Base-by-base conservation (phyloP, 2,329 filamentous ascomycete species). In the Cytospora piceae region DNA sequence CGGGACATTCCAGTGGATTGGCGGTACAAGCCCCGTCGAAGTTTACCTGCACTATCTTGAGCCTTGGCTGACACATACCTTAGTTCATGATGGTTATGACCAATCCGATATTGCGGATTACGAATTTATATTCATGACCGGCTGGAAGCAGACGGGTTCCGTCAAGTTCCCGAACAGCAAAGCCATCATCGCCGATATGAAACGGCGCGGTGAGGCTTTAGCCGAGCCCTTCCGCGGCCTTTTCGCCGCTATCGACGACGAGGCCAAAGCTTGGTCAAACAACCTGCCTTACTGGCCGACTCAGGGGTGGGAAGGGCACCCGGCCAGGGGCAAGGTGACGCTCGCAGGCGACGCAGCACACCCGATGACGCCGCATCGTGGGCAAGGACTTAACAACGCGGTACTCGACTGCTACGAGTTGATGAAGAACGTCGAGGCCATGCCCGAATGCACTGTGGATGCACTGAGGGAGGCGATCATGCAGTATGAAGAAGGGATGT, bases 311-410 rank as follows among this genome's bases (percentile, higher is more conserved):
- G 67, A 69, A 24, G 46, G n/a, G n/a, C 51, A 66, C 46, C 31
- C 46, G 56, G 7, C 46, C 46, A 64, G 66, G 3, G 61, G 63
- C 2, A 46, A 49, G 22, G 68, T 71, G 11, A 68, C 68, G 20
- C 34, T 69, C 39, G 69, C 65, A 0, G 70, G 70, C 5, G 70
- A 71, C 58, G 70, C 70, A 0, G 70, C 68, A 7, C 69, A 70
- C 61, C 31, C 68, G 1, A 68, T 70, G 68, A 56, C 58, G 15
- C 32, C 24, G 68, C 65, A 69, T n/a, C 66, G 69, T 22, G 69
- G 69, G 7, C 69, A 70, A 46, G 69, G 70, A 0, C 53, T 70
- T 0, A 65, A 69, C 17, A 69, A 69, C 29, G 67, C 69, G 14
- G 63, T 69, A 14, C 42, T 69, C 14, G 67, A 69, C 46, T 49